Percentiles rank a stretch among this genome's conserved stretches.
phyloP scores from a whole-genome alignment of 75 land plant genomes.

The Chamaecyparis obtusa region DNA sequence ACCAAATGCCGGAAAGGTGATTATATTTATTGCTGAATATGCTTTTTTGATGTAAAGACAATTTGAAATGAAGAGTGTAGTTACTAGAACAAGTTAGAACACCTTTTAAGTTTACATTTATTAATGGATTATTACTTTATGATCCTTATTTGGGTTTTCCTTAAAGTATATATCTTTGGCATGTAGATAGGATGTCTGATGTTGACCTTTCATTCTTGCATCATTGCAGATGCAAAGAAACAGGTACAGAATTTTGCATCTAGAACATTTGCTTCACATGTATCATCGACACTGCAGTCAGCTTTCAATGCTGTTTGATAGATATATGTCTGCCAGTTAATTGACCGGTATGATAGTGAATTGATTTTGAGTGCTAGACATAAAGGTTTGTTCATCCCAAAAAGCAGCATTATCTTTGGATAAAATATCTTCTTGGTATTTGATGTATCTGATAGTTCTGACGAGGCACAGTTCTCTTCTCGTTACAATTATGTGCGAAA shows the following conservation, averaged over 20 bases:
- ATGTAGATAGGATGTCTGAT: neutral
- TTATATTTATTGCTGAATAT: neutral
- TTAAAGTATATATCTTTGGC: neutral
- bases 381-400: neutral
- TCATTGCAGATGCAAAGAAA: conserved; percentile 89
- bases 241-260: conserved; percentile 84
- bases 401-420: conserved; percentile 2
- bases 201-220: neutral
- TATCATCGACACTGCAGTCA: conserved; percentile 69
- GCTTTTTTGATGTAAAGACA: neutral
- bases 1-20: conserved; percentile 98
- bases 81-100: neutral
- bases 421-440: neutral
- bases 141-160: neutral
- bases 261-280: conserved; percentile 61
- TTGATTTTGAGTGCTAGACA: neutral
- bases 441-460: neutral
- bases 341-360: neutral
- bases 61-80: neutral
- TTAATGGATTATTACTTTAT: neutral
- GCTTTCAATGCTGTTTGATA: conserved; percentile 83
- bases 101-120: neutral
- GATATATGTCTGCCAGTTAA: neutral
- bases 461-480: neutral
- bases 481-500: neutral